A percentile compares a stretch with the other conserved stretches of the same genome.
These are phyloP conservation scores for Mayamaea pseudoterrestris DNA, from an alignment of 108 stramenopile genomes.

Conservation along the genomic window DNA sequence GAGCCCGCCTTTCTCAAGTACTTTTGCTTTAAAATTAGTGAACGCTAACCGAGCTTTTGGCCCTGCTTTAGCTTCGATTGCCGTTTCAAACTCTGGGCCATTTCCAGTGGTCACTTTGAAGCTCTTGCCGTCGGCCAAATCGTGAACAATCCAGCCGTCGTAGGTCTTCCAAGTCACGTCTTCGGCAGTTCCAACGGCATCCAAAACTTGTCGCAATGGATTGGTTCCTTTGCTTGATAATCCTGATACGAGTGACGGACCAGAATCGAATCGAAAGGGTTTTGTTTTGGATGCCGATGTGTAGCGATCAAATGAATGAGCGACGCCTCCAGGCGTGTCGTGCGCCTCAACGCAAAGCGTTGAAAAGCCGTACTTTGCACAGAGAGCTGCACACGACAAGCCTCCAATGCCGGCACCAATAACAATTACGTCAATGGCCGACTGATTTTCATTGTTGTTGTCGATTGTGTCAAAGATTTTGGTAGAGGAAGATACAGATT, in stretches of 20 bases:
- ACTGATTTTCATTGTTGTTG: too few species aligned
- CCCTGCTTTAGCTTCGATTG: conserved; percentile 49
- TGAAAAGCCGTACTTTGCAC: conserved; percentile 53
- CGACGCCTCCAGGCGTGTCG: conserved; percentile 69
- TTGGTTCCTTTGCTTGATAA: conserved; percentile 47
- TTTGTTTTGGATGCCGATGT: conserved; percentile 18
- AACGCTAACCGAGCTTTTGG: conserved; percentile 24
- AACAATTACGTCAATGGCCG: conserved; percentile 72
- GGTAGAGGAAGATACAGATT: too few species aligned
- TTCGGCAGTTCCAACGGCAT: conserved; percentile 58
- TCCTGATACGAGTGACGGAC: conserved; percentile 52
- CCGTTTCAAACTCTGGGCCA: conserved; percentile 34
- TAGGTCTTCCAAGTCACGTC: conserved; percentile 34
- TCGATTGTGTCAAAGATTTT: too few species aligned
- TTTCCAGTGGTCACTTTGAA: conserved; percentile 49
- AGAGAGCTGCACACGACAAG: conserved; percentile 61
- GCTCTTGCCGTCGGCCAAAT: conserved; percentile 36
- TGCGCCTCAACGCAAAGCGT: conserved; percentile 79
- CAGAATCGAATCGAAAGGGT: conserved; percentile 54
- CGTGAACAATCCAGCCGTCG: conserved; percentile 65
- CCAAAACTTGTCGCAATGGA: conserved; percentile 74
- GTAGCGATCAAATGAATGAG: conserved; percentile 65
- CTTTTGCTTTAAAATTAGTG: conserved; percentile 25
- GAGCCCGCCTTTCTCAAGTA: conserved; percentile 33
- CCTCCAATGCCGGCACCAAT: conserved; percentile 79